Evolutionary conservation across 768 basidiomycete genomes (phyloP).

Genomic region (Tulasnella sp.): DNA sequence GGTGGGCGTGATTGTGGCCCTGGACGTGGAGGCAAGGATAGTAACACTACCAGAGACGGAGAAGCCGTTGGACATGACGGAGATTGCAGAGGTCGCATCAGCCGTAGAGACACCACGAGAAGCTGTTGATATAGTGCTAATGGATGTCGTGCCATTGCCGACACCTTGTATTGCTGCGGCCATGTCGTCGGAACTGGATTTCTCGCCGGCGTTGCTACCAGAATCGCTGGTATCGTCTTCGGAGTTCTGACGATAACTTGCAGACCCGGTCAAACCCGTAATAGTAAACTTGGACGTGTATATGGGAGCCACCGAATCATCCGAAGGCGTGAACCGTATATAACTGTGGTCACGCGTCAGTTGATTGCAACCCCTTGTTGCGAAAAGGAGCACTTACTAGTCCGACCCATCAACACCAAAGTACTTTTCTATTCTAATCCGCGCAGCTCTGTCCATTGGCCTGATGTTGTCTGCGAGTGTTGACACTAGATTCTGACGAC

Average conservation of each 20-base stretch:
- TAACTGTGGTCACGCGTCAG: background rate
- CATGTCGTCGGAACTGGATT: no score
- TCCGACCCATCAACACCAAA: background rate
- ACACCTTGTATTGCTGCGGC: no score
- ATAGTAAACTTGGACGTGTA: background rate
- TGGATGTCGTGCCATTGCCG: no score
- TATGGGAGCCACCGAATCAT: background rate
- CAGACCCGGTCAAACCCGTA: background rate
- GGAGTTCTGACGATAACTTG: background rate
- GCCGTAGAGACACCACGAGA: no score
- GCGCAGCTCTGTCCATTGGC: background rate
- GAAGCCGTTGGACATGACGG: no score
- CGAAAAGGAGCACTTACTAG: background rate
- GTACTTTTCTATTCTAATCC: background rate
- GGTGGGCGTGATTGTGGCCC: background rate
- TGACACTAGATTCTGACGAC: background rate
- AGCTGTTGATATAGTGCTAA: no score
- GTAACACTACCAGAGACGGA: no score
- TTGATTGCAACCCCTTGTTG: background rate
- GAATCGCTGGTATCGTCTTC: no score
- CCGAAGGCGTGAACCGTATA: background rate
- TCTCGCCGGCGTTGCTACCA: no score
- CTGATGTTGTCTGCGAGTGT: background rate
- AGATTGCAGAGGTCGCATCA: no score
- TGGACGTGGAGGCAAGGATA: background rate